Conservation (phyloP, 78 protist genomes). For the Acrasis kona region DNA sequence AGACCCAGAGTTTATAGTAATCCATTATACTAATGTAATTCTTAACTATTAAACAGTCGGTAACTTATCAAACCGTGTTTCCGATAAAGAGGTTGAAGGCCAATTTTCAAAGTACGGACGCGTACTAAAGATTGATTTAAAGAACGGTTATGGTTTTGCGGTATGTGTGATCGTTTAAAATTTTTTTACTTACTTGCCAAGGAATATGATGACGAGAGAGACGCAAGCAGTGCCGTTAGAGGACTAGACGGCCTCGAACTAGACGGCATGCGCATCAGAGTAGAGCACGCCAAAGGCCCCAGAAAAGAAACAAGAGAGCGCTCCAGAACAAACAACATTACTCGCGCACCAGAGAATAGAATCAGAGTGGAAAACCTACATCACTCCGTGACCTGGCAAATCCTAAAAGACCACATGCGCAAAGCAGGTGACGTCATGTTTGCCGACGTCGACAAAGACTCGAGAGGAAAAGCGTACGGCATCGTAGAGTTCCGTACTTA, state of each 20-base stretch:
- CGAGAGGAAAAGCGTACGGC: not conserved
- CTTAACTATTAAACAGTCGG: not conserved
- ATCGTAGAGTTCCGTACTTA: not conserved
- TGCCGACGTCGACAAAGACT: not conserved
- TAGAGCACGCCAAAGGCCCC: too few relatives aligned
- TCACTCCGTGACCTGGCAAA: not conserved
- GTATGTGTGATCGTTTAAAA: too few relatives aligned
- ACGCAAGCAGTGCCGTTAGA: too few relatives aligned
- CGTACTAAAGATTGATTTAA: not conserved
- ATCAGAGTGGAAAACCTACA: not conserved
- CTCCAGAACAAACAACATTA: too few relatives aligned
- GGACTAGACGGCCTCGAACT: too few relatives aligned
- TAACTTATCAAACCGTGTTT: not conserved
- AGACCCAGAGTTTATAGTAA: too few relatives aligned
- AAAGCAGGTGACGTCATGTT: not conserved
- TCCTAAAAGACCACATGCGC: not conserved
- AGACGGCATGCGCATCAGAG: too few relatives aligned
- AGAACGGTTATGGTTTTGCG: not conserved
- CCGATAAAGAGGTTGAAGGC: not conserved
- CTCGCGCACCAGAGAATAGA: too few relatives aligned
- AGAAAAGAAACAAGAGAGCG: too few relatives aligned
- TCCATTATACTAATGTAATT: too few relatives aligned
- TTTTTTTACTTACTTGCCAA: too few relatives aligned
- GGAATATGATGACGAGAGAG: too few relatives aligned
- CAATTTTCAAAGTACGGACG: not conserved